A percentile compares a stretch with the other conserved stretches of the same genome.
Evolutionary conservation across 1,139 yeast species (phyloP).

Genomic region (Yamadazyma membranifaciens): DNA sequence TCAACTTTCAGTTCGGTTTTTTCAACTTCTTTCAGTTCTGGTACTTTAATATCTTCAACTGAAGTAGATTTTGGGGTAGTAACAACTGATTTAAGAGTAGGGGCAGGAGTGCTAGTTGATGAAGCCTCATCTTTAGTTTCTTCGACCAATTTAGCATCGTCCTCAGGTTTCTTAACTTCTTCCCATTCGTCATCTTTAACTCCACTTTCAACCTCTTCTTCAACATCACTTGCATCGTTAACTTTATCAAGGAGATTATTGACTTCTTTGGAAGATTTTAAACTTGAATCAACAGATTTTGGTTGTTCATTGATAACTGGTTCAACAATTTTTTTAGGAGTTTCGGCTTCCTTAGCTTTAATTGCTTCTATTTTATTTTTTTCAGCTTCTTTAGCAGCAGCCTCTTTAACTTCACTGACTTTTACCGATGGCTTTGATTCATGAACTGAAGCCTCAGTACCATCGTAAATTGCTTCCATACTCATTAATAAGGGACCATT

Average conservation of each 20-base stretch:
- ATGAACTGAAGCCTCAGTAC: constrained; percentile 49
- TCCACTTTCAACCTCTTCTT: constrained; percentile 27
- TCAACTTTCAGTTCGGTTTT: constrained; percentile 10
- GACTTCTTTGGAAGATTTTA: constrained; percentile 40
- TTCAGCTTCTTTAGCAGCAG: constrained; percentile 21
- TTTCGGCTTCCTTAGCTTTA: constrained; percentile 8
- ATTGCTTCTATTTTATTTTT: constrained; percentile 16
- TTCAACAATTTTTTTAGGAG: constrained; percentile 14
- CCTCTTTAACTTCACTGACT: constrained; percentile 27
- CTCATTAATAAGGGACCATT: constrained; percentile 80
- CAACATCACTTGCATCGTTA: constrained; percentile 41
- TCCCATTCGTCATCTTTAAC: constrained; percentile 44
- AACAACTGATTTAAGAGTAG: constrained; percentile 10
- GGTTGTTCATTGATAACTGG: constrained; percentile 11
- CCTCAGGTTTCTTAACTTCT: constrained; percentile 35
- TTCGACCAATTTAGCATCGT: constrained; percentile 11
- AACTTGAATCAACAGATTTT: constrained; percentile 36
- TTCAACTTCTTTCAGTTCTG: constrained; percentile 2
- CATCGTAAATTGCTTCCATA: constrained; percentile 77
- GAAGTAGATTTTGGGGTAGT: constrained; percentile 5
- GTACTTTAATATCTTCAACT: constrained; percentile 1
- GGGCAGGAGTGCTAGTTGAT: constrained; percentile 14
- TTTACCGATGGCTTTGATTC: constrained; percentile 34
- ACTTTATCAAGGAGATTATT: constrained; percentile 39
- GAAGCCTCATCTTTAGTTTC: constrained; percentile 13